Conservation (phyloP, 805 yeast genomes). For the Myxozyma lipomycoides region DNA sequence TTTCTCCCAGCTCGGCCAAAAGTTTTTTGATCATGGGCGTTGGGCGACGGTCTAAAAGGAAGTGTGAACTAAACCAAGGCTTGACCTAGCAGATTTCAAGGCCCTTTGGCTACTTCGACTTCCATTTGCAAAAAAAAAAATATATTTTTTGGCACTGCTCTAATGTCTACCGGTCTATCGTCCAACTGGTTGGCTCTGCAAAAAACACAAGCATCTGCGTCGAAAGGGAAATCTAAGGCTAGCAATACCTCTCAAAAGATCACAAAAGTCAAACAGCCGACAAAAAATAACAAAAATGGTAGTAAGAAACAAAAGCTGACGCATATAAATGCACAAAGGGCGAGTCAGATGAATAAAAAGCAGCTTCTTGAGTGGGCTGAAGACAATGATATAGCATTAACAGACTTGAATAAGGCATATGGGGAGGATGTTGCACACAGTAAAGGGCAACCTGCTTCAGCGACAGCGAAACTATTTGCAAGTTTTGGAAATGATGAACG, state of each 20-base stretch:
- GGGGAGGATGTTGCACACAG: conserved; percentile 15
- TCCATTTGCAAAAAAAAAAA: too few species aligned
- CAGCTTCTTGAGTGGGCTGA: conserved; percentile 33
- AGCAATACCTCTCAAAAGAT: background rate
- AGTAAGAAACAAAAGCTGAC: background rate
- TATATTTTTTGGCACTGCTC: too few species aligned
- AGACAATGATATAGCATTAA: conserved; percentile 32
- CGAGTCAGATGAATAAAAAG: background rate
- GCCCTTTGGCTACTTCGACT: too few species aligned
- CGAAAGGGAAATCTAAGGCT: background rate
- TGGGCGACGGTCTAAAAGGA: too few species aligned
- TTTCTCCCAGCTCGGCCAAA: too few species aligned
- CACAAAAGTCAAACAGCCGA: background rate
- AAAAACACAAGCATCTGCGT: background rate
- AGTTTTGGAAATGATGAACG: conserved; percentile 6
- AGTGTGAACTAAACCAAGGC: too few species aligned
- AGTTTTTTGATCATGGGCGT: too few species aligned
- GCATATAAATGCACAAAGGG: background rate
- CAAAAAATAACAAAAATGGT: conserved; percentile 1
- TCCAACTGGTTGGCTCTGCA: conserved; percentile 23
- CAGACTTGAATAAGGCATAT: conserved; percentile 30
- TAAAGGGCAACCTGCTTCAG: conserved; percentile 6
- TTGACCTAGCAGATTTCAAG: too few species aligned
- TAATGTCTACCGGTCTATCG: too few species aligned
- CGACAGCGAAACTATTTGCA: conserved; percentile 20